phyloP scores from a whole-genome alignment of 768 basidiomycete species.

The Phlebiopsis gigantea region DNA sequence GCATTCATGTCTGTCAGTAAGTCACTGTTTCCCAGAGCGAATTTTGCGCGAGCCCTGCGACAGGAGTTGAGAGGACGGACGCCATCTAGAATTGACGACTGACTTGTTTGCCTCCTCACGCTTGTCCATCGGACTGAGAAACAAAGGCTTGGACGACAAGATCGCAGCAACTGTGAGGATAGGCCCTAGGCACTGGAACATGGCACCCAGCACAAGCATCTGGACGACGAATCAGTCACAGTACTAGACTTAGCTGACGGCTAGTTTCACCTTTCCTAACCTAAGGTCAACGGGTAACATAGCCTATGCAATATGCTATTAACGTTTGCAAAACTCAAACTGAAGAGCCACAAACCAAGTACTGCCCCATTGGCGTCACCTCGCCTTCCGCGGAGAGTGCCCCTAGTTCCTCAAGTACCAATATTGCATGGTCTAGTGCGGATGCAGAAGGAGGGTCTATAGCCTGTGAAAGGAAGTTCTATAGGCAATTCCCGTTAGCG shows the following conservation, averaged over 20 bases:
- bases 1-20: constrained; percentile 78
- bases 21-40: constrained; percentile 72
- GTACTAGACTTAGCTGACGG: background rate
- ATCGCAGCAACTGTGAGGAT: constrained; percentile 77
- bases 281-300: constrained; percentile 85
- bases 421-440: constrained; percentile 76
- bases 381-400: constrained; percentile 60
- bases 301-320: constrained; percentile 37
- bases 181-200: constrained; percentile 81
- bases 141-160: constrained; percentile 85
- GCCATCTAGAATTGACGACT: constrained; percentile 14
- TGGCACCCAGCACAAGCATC: constrained; percentile 84
- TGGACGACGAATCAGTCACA: constrained; percentile 22
- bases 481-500: background rate
- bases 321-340: background rate
- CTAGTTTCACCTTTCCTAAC: constrained; percentile 63
- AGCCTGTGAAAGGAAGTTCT: constrained; percentile 66
- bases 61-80: background rate
- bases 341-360: constrained; percentile 50
- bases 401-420: constrained; percentile 68
- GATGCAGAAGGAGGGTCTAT: constrained; percentile 77
- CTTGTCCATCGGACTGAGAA: constrained; percentile 75
- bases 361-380: constrained; percentile 77
- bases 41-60: constrained; percentile 64
- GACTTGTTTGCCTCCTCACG: constrained; percentile 76